Base-by-base conservation (phyloP, 2,329 filamentous ascomycete species). In the Epichloe typhina region DNA sequence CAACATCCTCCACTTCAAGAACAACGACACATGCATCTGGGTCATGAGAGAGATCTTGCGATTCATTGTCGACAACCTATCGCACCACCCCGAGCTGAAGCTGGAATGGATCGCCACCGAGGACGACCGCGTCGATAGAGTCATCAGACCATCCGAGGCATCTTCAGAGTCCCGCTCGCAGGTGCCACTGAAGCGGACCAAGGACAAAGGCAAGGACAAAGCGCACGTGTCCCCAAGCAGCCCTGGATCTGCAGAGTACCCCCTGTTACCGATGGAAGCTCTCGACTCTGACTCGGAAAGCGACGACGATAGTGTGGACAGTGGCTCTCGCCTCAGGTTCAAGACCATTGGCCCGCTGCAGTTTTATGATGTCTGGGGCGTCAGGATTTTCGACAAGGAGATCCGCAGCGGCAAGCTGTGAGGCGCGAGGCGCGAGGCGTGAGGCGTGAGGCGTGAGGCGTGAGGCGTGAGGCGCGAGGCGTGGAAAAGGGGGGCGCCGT, bases 381-480 rank as follows among this genome's bases (percentile, higher is more conserved):
- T 80, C 37, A 69, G 69, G 54, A 80, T 82, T 47, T 82, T 81
- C 55, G 70, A 76, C 57, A 80, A 79, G 62, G 76, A 80, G 58
- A 63, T 81, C 46, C 66, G 73, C 8, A 49, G 35, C 31, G 50
- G 50, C 3, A 36, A 5, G 33, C n/a, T 46, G 43, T 46, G 17
- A 44, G 36, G 36, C 13, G 12, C 4, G 26, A 31, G 8, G 8
- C 26, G 23, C 3, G 23, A 26, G 6, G 7, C 26, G 23, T 8
- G 26, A 26, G 6, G 26, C 8, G 26, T 31, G 8, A 9, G 36
- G 36, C 13, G 12, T 9, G 26, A 31, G 8, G 8, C 26, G 23
- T 8, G 26, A 26, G 6, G 7, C 26, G 26, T 8, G 26, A 26
- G 7, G 26, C 8, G 26, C 9, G 8, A 9, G 7, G 26, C 8